Conservation (phyloP, 2,329 filamentous ascomycete genomes). For the Leptographium lundbergii region DNA sequence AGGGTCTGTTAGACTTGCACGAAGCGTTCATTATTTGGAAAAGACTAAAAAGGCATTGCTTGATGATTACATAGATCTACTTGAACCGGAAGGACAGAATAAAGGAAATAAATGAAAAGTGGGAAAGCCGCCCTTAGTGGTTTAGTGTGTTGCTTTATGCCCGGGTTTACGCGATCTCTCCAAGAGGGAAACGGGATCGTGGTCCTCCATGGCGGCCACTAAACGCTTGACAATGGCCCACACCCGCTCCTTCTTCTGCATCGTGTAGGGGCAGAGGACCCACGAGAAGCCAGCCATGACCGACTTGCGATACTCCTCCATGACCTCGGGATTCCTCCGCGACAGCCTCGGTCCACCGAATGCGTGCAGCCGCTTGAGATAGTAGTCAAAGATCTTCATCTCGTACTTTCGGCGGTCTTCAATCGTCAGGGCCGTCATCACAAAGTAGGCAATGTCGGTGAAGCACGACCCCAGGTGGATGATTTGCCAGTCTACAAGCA, state of each 20-base stretch:
- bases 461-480: slow-evolving; percentile 19
- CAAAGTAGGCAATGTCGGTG: slow-evolving; percentile 18
- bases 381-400: slow-evolving; percentile 20
- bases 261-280: slow-evolving; percentile 20
- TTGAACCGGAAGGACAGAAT: too few relatives aligned
- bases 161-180: background rate
- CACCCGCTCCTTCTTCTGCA: slow-evolving; percentile 18
- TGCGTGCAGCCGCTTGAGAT: slow-evolving; percentile 12
- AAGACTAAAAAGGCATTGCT: too few relatives aligned
- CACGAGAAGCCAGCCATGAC: slow-evolving; percentile 21
- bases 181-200: background rate
- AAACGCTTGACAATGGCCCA: background rate
- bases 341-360: background rate
- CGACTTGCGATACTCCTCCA: slow-evolving; percentile 19
- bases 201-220: slow-evolving; percentile 1
- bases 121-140: too few relatives aligned
- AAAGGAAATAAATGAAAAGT: too few relatives aligned
- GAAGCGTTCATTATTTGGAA: too few relatives aligned
- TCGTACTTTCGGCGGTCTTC: slow-evolving; percentile 22
- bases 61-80: too few relatives aligned
- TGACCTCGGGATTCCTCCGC: background rate
- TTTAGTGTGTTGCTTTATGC: too few relatives aligned
- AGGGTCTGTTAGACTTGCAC: too few relatives aligned
- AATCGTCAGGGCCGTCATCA: slow-evolving; percentile 19
- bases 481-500: slow-evolving; percentile 25